Percentiles rank a stretch among this genome's conserved stretches.
These are phyloP conservation scores for Stemphylium beticola DNA, from an alignment of 2,329 filamentous ascomycete genomes.

Conservation along the genomic window DNA sequence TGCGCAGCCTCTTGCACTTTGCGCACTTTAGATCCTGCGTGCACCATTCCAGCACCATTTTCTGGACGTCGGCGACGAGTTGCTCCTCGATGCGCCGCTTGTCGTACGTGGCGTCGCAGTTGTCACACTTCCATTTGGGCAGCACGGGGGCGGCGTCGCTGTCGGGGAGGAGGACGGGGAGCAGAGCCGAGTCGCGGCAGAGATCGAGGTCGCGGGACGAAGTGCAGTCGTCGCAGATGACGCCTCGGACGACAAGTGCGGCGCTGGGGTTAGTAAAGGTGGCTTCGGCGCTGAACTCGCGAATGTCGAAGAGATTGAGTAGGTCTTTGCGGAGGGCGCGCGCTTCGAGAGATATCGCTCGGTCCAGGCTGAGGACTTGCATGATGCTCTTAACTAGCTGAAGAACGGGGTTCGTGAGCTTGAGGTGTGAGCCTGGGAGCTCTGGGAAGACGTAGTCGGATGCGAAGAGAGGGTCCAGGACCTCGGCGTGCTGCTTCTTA, in stretches of 20 bases:
- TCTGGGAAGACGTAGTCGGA: slow-evolving; percentile 85
- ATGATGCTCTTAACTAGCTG: slow-evolving; percentile 93
- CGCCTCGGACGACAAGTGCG: slow-evolving; percentile 72
- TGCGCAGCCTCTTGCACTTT: slow-evolving; percentile 68
- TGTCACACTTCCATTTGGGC: slow-evolving; percentile 75
- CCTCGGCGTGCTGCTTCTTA: slow-evolving; percentile 82
- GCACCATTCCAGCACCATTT: slow-evolving; percentile 77
- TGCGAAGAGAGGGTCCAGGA: slow-evolving; percentile 86
- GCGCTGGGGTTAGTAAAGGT: slow-evolving; percentile 85
- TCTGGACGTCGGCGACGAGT: slow-evolving; percentile 78
- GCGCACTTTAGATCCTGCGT: slow-evolving; percentile 90
- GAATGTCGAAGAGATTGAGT: slow-evolving; percentile 87
- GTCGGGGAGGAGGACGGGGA: slow-evolving; percentile 58
- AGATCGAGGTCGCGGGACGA: slow-evolving; percentile 88
- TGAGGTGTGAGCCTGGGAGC: slow-evolving; percentile 74
- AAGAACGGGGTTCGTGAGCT: slow-evolving; percentile 72
- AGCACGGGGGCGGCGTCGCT: slow-evolving; percentile 55
- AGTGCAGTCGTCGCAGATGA: slow-evolving; percentile 91
- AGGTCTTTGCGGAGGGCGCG: slow-evolving; percentile 88
- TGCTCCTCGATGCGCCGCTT: slow-evolving; percentile 83
- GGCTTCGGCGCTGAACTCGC: slow-evolving; percentile 90
- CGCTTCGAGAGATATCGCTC: slow-evolving; percentile 86
- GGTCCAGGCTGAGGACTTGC: slow-evolving; percentile 90
- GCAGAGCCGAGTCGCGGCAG: slow-evolving; percentile 84
- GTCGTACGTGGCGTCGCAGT: slow-evolving; percentile 77